Percentiles rank a stretch among this genome's conserved stretches.
phyloP scores from a whole-genome alignment of 2,329 filamentous ascomycete species.

The Leptodontidium sp. region DNA sequence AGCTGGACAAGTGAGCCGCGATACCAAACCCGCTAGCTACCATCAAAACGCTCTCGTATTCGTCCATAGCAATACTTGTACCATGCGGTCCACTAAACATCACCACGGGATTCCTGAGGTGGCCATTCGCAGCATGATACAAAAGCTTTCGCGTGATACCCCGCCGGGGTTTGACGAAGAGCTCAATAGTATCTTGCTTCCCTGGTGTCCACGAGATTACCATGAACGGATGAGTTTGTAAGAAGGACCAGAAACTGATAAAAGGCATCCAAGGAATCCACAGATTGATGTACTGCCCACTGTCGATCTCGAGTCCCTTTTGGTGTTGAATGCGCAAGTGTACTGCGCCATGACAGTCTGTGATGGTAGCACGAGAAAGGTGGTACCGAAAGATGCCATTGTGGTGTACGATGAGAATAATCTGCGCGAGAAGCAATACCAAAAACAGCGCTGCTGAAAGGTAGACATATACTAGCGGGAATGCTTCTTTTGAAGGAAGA shows the following conservation, averaged over 20 bases:
- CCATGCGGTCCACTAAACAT: background rate
- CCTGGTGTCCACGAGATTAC: no score
- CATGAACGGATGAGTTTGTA: no score
- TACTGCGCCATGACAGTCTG: background rate
- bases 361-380: background rate
- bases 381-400: constrained; percentile 4
- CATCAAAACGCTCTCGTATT: no score
- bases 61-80: constrained; percentile 5
- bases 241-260: background rate
- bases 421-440: background rate
- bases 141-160: constrained; percentile 3
- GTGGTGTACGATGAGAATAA: background rate
- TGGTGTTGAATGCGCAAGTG: background rate
- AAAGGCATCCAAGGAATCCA: background rate
- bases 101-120: background rate
- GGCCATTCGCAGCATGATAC: background rate
- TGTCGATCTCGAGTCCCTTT: background rate
- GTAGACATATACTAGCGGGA: background rate
- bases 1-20: no score
- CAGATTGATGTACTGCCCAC: background rate
- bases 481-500: background rate
- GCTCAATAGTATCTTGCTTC: no score
- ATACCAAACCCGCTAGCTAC: no score
- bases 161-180: background rate
- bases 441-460: background rate